Percentiles rank a stretch among this genome's conserved stretches.
These are phyloP conservation scores for Saccharomycopsis javanensis DNA, from an alignment of 805 yeast species.

Conservation along the genomic window DNA sequence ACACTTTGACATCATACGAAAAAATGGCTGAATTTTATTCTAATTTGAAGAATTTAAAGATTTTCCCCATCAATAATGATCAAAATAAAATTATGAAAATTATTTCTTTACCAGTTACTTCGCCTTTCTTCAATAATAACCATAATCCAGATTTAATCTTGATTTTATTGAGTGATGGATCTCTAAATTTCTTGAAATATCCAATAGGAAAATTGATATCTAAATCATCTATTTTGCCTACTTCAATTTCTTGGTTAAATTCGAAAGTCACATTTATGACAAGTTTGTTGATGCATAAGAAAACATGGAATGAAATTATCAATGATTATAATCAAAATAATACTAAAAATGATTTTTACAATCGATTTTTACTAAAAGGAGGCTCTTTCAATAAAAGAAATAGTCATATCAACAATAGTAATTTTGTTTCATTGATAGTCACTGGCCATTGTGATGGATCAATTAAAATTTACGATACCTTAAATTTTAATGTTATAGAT, in stretches of 20 bases:
- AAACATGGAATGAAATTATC: conserved; percentile 75
- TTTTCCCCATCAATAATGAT: conserved; percentile 45
- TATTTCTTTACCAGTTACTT: conserved; percentile 44
- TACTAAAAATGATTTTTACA: conserved; percentile 15
- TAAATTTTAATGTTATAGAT: conserved; percentile 57
- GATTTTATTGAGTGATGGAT: conserved; percentile 51
- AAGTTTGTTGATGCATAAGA: conserved; percentile 48
- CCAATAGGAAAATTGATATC: conserved; percentile 45
- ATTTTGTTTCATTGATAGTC: conserved; percentile 40
- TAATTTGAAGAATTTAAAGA: conserved; percentile 43
- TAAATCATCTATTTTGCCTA: conserved; percentile 61
- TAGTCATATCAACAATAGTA: neutral
- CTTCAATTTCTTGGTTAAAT: conserved; percentile 67
- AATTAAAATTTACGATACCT: conserved; percentile 75
- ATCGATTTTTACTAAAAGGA: conserved; percentile 53
- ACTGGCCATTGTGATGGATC: conserved; percentile 86
- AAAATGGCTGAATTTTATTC: conserved; percentile 73
- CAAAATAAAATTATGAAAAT: conserved; percentile 33
- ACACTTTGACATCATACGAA: conserved; percentile 72
- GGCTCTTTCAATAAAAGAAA: conserved; percentile 48
- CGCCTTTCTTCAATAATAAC: conserved; percentile 73
- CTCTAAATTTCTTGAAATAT: conserved; percentile 49
- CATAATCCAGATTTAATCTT: conserved; percentile 66
- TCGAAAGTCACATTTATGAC: conserved; percentile 54
- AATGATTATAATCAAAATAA: conserved; percentile 31